Evolutionary conservation across 768 basidiomycete species (phyloP).

Genomic region (Suillus clintonianus): DNA sequence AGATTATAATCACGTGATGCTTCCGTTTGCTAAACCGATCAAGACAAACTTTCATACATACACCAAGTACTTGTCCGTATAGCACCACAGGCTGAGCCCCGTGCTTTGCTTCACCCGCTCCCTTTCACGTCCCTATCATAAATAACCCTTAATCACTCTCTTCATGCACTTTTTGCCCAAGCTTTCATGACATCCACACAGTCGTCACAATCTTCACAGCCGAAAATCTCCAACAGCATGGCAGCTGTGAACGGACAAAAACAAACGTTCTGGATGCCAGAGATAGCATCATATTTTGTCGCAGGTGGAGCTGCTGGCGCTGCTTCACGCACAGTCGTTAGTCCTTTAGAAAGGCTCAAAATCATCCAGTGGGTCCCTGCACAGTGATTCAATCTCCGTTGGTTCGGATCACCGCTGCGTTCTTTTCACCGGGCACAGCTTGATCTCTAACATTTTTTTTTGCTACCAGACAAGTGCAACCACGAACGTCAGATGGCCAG

Average conservation of each 20-base stretch:
- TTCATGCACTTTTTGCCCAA: constrained; percentile 9
- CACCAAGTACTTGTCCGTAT: background rate
- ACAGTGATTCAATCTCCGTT: background rate
- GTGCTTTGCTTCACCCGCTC: constrained; percentile 3
- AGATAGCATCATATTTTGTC: constrained; percentile 49
- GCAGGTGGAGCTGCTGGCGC: constrained; percentile 59
- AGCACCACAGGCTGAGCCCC: constrained; percentile 5
- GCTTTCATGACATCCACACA: constrained; percentile 6
- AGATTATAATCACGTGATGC: background rate
- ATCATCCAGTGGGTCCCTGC: constrained; percentile 82
- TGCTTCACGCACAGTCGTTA: constrained; percentile 88
- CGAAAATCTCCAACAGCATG: constrained; percentile 21
- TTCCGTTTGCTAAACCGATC: background rate
- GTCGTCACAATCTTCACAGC: constrained; percentile 9
- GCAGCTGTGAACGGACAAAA: constrained; percentile 22
- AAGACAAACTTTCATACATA: background rate
- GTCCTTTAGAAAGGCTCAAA: constrained; percentile 89
- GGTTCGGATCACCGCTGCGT: background rate
- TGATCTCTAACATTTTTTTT: constrained; percentile 7
- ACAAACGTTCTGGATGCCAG: constrained; percentile 31
- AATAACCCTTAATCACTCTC: constrained; percentile 6
- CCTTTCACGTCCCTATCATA: constrained; percentile 6
- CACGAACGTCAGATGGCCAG: constrained; percentile 56
- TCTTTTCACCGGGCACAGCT: constrained; percentile 3
- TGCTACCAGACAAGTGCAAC: constrained; percentile 82